phyloP scores from a whole-genome alignment of 179 eudicot species.

The Sideroxylon spinosum region DNA sequence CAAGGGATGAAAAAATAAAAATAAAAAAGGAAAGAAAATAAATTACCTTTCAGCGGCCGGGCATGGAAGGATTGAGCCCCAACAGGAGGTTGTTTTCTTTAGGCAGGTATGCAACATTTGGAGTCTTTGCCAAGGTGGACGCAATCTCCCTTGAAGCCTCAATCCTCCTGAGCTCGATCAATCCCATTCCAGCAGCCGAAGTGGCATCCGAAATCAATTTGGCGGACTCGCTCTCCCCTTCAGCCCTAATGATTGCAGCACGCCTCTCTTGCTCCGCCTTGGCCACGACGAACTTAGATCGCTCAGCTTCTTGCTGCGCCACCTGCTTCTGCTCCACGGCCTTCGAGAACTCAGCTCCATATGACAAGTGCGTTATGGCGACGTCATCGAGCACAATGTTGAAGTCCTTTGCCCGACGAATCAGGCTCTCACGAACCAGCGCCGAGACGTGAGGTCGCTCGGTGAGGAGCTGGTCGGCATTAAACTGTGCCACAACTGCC shows the following conservation, averaged over 20 bases:
- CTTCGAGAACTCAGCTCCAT: constrained; percentile 83
- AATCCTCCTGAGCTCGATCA: constrained; percentile 91
- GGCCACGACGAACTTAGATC: constrained; percentile 82
- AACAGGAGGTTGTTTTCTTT: constrained; percentile 57
- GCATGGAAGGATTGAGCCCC: constrained; percentile 39
- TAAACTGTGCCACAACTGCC: constrained; percentile 88
- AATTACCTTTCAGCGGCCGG: constrained; percentile 29
- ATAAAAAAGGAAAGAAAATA: too few species aligned
- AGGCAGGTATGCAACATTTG: constrained; percentile 70
- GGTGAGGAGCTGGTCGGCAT: constrained; percentile 88
- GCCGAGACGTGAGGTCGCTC: constrained; percentile 85
- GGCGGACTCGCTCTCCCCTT: constrained; percentile 94
- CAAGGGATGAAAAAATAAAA: neutral
- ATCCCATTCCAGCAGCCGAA: constrained; percentile 67
- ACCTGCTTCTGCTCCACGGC: constrained; percentile 99
- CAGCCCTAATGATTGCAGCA: constrained; percentile 92
- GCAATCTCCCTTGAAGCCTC: constrained; percentile 89
- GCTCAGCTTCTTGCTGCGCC: constrained; percentile 97
- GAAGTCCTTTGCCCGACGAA: constrained; percentile 75
- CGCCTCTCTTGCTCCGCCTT: constrained; percentile 93
- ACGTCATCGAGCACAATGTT: constrained; percentile 82
- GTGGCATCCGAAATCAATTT: constrained; percentile 94
- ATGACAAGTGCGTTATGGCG: constrained; percentile 84
- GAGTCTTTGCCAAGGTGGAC: constrained; percentile 53
- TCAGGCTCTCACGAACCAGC: constrained; percentile 63